Conservation (phyloP, 2,329 filamentous ascomycete genomes). For the Alternaria gaisen region DNA sequence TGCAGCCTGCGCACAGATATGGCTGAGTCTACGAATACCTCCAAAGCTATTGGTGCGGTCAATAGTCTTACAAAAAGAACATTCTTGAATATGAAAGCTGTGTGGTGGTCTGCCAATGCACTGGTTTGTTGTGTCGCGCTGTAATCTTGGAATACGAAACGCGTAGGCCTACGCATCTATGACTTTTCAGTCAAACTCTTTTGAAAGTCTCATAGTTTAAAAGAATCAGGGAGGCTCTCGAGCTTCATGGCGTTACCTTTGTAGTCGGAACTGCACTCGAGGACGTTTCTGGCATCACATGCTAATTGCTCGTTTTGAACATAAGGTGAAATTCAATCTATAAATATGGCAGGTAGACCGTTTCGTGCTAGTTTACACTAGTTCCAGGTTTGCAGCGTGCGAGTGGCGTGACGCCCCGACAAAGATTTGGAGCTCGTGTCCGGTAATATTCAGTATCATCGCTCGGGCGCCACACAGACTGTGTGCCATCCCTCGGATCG, state of each 20-base stretch:
- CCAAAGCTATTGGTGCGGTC: neutral
- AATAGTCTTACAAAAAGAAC: neutral
- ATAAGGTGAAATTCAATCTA: too few species aligned
- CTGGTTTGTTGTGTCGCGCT: neutral
- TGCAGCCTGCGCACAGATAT: neutral
- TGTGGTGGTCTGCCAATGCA: neutral
- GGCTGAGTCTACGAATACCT: too few species aligned
- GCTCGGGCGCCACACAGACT: neutral
- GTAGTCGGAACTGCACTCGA: too few species aligned
- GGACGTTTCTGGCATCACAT: too few species aligned
- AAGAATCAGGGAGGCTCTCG: too few species aligned
- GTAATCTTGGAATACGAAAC: neutral
- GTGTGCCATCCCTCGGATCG: neutral
- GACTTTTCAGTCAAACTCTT: neutral
- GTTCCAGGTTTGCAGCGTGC: neutral
- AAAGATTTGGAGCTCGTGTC: neutral
- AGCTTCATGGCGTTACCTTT: too few species aligned
- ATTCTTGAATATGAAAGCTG: neutral
- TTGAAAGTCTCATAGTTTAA: too few species aligned
- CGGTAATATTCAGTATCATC: neutral
- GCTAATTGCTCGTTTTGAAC: too few species aligned
- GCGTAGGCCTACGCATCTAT: neutral
- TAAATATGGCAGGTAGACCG: too few species aligned
- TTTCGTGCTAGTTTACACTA: neutral
- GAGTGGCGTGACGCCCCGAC: neutral